These are phyloP conservation scores for Barnettozyma wickerhamii DNA, from an alignment of 805 yeast genomes.

Conservation along the genomic window DNA sequence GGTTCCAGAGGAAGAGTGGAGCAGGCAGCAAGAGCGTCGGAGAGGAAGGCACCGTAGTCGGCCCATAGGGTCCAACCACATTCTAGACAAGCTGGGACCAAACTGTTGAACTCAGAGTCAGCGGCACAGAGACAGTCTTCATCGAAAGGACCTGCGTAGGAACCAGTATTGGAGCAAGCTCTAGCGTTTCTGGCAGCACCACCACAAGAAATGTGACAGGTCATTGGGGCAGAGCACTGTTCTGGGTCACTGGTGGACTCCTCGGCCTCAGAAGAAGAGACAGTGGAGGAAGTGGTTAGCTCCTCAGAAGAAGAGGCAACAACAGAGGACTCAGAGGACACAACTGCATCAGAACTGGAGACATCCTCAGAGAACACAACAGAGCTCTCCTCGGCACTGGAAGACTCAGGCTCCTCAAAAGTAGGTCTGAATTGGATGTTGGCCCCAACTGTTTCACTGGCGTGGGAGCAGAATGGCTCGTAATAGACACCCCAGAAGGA, in stretches of 20 bases:
- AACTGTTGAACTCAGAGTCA: slow-evolving; percentile 12
- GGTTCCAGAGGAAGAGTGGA: slow-evolving; percentile 17
- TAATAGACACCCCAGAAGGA: slow-evolving; percentile 6
- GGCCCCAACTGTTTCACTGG: not conserved
- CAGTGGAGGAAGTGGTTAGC: not conserved
- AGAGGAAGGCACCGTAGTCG: slow-evolving; percentile 25
- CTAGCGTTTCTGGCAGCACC: slow-evolving; percentile 27
- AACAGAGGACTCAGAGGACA: too few relatives aligned
- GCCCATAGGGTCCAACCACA: slow-evolving; percentile 35
- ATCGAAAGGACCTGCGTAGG: slow-evolving; percentile 9
- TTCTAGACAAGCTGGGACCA: slow-evolving; percentile 26
- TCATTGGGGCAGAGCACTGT: slow-evolving; percentile 20
- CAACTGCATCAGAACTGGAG: too few relatives aligned
- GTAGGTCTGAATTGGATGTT: not conserved
- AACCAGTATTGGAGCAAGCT: slow-evolving; percentile 19
- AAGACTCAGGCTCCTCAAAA: not conserved
- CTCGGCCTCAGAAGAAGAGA: not conserved
- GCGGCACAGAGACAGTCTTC: slow-evolving; percentile 18
- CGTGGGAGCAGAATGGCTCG: slow-evolving; percentile 2
- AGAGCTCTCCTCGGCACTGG: not conserved
- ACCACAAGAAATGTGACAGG: slow-evolving; percentile 30
- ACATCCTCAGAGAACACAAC: too few relatives aligned
- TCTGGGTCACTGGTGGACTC: not conserved
- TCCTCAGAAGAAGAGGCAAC: not conserved
- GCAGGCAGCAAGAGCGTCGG: slow-evolving; percentile 17